Conservation (phyloP, 1,139 yeast species). For the Magnusiomyces suaveolens region DNA sequence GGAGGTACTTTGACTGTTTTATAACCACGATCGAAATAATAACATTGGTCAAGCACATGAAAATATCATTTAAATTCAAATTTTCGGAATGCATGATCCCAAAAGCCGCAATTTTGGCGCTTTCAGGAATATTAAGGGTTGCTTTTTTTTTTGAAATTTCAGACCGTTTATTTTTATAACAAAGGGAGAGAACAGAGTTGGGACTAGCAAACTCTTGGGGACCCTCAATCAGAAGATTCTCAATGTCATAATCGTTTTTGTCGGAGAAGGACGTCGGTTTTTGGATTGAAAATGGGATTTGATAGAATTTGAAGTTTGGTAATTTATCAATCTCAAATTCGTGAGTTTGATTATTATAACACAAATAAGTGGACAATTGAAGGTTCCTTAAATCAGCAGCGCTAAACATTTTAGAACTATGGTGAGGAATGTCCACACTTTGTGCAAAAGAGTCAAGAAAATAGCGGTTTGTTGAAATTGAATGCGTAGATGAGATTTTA, state of each 20-base stretch:
- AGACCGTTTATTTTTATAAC: neutral
- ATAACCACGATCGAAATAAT: conserved; percentile 25
- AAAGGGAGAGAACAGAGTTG: neutral
- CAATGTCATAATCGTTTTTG: neutral
- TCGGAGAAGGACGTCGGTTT: neutral
- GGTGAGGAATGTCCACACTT: neutral
- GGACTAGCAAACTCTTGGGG: neutral
- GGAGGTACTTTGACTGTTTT: conserved; percentile 7
- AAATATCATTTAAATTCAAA: conserved; percentile 21
- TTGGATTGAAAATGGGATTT: neutral
- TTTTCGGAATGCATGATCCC: conserved; percentile 27
- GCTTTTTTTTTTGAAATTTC: neutral
- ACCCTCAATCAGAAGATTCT: neutral
- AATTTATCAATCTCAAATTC: conserved; percentile 10
- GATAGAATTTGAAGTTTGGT: neutral
- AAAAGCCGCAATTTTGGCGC: conserved; percentile 19
- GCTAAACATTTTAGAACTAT: conserved; percentile 3
- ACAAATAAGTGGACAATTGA: conserved; percentile 30
- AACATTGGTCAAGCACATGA: conserved; percentile 25
- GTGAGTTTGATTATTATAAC: conserved; percentile 12
- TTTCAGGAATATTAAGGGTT: neutral
- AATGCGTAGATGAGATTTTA: conserved; percentile 5
- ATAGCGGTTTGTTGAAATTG: conserved; percentile 2
- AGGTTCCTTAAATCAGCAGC: conserved; percentile 30
- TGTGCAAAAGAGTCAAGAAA: neutral